A percentile compares a stretch with the other conserved stretches of the same genome.
Evolutionary conservation across 225 moss, liverwort and hornwort genomes (phyloP).

Genomic region (Marchantia polymorpha): DNA sequence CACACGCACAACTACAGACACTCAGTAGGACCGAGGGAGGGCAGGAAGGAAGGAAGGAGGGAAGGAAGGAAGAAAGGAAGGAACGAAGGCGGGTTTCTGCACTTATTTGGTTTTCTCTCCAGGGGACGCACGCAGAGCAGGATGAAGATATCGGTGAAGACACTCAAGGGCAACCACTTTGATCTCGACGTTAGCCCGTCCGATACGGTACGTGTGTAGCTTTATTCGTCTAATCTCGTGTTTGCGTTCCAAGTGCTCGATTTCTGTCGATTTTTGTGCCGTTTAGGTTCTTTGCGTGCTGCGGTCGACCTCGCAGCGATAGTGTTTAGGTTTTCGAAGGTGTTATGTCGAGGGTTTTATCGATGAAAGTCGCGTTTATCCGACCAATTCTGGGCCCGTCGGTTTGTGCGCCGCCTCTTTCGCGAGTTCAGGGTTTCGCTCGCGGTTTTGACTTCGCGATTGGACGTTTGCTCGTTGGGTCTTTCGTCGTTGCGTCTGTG

Average conservation of each 20-base stretch:
- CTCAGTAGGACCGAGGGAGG: not conserved
- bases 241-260: not conserved
- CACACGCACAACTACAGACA: not conserved
- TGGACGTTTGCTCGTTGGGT: not conserved
- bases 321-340: not conserved
- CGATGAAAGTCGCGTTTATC: not conserved
- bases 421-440: slow-evolving; percentile 4
- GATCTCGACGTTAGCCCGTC: slow-evolving; percentile 56
- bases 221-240: not conserved
- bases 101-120: not conserved
- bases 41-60: not conserved
- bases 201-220: slow-evolving; percentile 40
- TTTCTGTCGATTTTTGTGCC: not conserved
- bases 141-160: slow-evolving; percentile 64
- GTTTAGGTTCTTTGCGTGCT: slow-evolving; percentile 4
- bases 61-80: not conserved
- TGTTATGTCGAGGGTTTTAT: not conserved
- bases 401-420: slow-evolving; percentile 8
- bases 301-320: not conserved
- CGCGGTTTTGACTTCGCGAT: not conserved
- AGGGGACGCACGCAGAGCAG: slow-evolving; percentile 22
- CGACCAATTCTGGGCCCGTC: not conserved
- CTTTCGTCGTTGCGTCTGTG: not conserved
- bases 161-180: slow-evolving; percentile 55
- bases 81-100: not conserved